A percentile compares a stretch with the other conserved stretches of the same genome.
phyloP scores from a whole-genome alignment of 768 basidiomycete genomes.

The Leucocoprinus birnbaumii region DNA sequence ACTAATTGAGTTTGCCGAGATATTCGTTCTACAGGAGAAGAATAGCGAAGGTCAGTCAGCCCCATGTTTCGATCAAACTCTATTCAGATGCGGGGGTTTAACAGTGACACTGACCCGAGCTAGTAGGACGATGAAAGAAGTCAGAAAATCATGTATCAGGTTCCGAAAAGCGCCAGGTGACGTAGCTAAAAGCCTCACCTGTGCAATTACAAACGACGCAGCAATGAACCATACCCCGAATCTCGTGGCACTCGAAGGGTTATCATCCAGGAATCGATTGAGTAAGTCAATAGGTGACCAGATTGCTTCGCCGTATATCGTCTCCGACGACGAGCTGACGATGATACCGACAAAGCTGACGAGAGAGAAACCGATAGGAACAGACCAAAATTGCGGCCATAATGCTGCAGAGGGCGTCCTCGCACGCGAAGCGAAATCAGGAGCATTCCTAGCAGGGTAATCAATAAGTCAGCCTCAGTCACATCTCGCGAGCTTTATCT shows the following conservation, averaged over 20 bases:
- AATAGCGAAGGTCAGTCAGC: not conserved
- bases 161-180: not conserved
- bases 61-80: conserved; percentile 3
- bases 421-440: conserved; percentile 72
- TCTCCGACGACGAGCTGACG: conserved; percentile 72
- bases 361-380: conserved; percentile 71
- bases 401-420: conserved; percentile 54
- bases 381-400: conserved; percentile 64
- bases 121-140: not conserved
- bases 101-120: conserved; percentile 4
- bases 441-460: conserved; percentile 49
- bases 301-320: conserved; percentile 74
- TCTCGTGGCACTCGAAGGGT: conserved; percentile 60
- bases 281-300: conserved; percentile 80
- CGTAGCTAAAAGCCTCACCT: conserved; percentile 36
- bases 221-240: conserved; percentile 82
- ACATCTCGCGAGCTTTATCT: conserved; percentile 9
- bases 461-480: conserved; percentile 8
- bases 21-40: conserved; percentile 62
- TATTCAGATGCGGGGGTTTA: not conserved
- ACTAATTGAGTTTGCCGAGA: conserved; percentile 79
- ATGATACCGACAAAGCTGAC: conserved; percentile 81
- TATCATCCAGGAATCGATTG: conserved; percentile 62
- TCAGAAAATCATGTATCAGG: not conserved
- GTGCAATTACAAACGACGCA: conserved; percentile 76